phyloP scores from a whole-genome alignment of 1,139 yeast species.

The Blastobotrys arbuscula region DNA sequence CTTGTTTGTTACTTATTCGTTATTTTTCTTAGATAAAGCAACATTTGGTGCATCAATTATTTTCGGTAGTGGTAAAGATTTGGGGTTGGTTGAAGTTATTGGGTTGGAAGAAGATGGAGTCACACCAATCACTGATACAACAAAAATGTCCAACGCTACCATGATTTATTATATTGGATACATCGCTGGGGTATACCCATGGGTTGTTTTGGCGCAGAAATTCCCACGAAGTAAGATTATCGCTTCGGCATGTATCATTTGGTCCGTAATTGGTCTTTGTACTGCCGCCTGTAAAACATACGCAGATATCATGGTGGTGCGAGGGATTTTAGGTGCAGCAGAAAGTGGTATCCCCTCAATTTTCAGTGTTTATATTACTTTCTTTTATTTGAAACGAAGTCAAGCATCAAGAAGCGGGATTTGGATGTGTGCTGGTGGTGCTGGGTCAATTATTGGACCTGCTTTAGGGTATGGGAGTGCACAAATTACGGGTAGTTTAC shows the following conservation, averaged over 20 bases:
- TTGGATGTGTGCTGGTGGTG: constrained; percentile 14
- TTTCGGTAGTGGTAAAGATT: constrained; percentile 8
- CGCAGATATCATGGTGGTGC: constrained; percentile 12
- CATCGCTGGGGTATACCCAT: constrained; percentile 40
- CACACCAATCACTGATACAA: constrained; percentile 32
- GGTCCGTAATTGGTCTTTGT: constrained; percentile 14
- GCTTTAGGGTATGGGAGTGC: constrained; percentile 12
- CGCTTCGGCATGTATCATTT: constrained; percentile 12
- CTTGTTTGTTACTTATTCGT: constrained; percentile 14
- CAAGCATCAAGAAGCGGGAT: constrained; percentile 12
- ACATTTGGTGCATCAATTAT: constrained; percentile 8
- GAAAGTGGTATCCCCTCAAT: constrained; percentile 16
- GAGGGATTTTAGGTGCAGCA: constrained; percentile 15
- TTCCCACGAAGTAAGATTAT: constrained; percentile 43
- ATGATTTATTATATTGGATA: constrained; percentile 45
- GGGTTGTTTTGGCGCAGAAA: constrained; percentile 44
- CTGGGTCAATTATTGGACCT: constrained; percentile 10
- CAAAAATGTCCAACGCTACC: constrained; percentile 43
- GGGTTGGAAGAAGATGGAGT: constrained; percentile 34
- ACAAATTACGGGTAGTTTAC: constrained; percentile 11
- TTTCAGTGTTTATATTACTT: constrained; percentile 15
- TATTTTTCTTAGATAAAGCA: constrained; percentile 35
- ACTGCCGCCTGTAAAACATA: constrained; percentile 13
- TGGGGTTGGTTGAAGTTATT: constrained; percentile 4
- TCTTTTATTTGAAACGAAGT: constrained; percentile 15